Base-by-base conservation (phyloP, 2,329 filamentous ascomycete genomes). In the Penicillium sp. region DNA sequence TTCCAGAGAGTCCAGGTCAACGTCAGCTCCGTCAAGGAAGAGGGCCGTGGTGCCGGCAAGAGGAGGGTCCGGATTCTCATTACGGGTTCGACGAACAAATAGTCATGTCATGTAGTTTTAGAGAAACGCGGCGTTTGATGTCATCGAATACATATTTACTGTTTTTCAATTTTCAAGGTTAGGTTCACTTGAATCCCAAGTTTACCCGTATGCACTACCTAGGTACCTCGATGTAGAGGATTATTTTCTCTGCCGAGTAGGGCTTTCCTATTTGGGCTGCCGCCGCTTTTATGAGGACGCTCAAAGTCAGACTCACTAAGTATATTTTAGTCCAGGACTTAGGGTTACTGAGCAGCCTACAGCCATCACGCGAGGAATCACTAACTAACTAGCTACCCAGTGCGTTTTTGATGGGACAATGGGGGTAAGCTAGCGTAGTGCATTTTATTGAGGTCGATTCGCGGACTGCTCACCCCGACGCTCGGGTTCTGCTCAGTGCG, bases 1-100 rank as follows among this genome's bases (percentile, higher is more conserved):
- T 98, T 98, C 78, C 84, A 93, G 70, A 95, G 92, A 77, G 87
- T 98, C 58, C 81, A 78, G 61, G 92, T 98, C 12, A 83, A 85
- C 66, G 90, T 98, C 57, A 88, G 84, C 62, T 95, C 97, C 68
- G 87, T 95, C 66, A 89, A 91, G 77, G 93, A 98, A 70, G 89
- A 95, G 54, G 71, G 70, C 18, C 68, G 74, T 74, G 83, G 83
- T 52, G 96, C 92, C n/a, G 93, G 93, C 48, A 98, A 97, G 84
- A 83, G 93, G 57, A 92, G 71, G 54, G 73, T 76, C 8, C 63
- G 74, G 28, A 71, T 76, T 45, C 59, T 75, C 52, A 67, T 76
- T 27, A 56, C 70, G 20, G 66, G 65, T 23, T 58, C 62, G 48
- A 47, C 52, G 47, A 37, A 38, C 53, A 57, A 46, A 46, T 42